Percentiles rank a stretch among this genome's conserved stretches.
Conservation (phyloP, 1,139 yeast species). For the Suhomyces panamericanus region DNA sequence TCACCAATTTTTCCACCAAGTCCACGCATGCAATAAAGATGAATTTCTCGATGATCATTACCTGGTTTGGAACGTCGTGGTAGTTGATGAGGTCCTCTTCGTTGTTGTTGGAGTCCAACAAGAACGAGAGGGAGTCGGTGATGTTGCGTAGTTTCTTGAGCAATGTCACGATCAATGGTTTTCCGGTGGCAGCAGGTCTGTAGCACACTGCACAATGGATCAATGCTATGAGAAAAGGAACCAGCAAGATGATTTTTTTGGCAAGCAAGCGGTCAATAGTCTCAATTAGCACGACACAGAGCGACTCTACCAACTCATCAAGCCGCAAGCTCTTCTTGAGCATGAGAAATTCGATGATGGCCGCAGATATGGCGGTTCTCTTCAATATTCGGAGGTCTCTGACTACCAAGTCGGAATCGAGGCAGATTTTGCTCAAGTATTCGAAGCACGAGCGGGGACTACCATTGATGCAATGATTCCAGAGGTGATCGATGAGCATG, state of each 20-base stretch:
- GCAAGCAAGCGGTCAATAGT: constrained; percentile 29
- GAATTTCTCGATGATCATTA: constrained; percentile 49
- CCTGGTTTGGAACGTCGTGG: constrained; percentile 42
- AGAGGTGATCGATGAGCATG: constrained; percentile 36
- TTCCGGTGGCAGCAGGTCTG: constrained; percentile 56
- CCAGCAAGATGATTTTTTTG: constrained; percentile 31
- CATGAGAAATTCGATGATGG: constrained; percentile 40
- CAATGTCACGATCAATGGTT: constrained; percentile 26
- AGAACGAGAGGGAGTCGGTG: constrained; percentile 22
- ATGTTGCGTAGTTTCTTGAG: constrained; percentile 22
- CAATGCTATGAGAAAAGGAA: constrained; percentile 57
- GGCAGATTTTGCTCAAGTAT: constrained; percentile 48
- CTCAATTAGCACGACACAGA: constrained; percentile 42
- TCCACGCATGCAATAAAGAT: constrained; percentile 54
- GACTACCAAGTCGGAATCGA: constrained; percentile 33
- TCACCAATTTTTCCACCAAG: constrained; percentile 45
- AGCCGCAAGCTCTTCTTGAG: constrained; percentile 43
- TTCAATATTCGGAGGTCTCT: constrained; percentile 31
- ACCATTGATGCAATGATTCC: constrained; percentile 51
- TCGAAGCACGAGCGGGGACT: constrained; percentile 48
- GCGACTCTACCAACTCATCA: constrained; percentile 42
- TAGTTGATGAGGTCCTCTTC: constrained; percentile 38
- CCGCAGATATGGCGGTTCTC: constrained; percentile 34
- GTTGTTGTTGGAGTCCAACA: constrained; percentile 29
- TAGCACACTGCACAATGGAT: constrained; percentile 54